phyloP scores from a whole-genome alignment of 257 asterid species.

The Przewalskia tangutica region DNA sequence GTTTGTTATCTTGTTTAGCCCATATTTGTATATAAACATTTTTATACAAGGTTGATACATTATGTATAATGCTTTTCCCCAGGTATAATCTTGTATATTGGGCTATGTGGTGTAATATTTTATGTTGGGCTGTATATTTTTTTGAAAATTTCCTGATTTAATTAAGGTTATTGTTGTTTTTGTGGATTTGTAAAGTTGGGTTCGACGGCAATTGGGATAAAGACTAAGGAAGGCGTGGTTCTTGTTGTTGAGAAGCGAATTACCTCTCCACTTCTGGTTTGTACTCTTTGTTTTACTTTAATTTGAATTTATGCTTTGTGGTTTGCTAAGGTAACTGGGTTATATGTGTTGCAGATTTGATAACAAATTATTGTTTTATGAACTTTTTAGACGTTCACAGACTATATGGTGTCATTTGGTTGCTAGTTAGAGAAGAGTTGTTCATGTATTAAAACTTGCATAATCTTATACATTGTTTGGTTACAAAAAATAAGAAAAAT shows the following conservation, averaged over 20 bases:
- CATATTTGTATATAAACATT: too few species aligned
- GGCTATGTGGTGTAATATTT: too few species aligned
- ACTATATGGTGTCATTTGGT: not conserved
- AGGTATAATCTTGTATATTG: too few species aligned
- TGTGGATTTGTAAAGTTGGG: constrained; percentile 47
- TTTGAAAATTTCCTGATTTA: too few species aligned
- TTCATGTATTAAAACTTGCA: too few species aligned
- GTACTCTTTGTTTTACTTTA: not conserved
- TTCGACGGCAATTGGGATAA: constrained; percentile 82
- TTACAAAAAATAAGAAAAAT: too few species aligned
- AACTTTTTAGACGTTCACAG: not conserved
- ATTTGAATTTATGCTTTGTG: not conserved
- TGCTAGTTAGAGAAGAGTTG: too few species aligned
- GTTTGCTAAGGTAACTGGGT: not conserved
- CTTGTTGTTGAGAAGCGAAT: constrained; percentile 91
- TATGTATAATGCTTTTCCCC: too few species aligned
- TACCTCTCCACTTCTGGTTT: constrained; percentile 81
- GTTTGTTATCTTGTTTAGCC: too few species aligned
- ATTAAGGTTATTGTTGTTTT: not conserved
- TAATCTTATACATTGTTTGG: too few species aligned
- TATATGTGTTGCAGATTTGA: not conserved
- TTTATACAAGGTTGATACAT: too few species aligned
- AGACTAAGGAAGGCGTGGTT: constrained; percentile 89
- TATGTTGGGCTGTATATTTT: too few species aligned
- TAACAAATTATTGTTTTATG: not conserved